phyloP scores from a whole-genome alignment of 345 rosid species.

The Bretschneidera sinensis region DNA sequence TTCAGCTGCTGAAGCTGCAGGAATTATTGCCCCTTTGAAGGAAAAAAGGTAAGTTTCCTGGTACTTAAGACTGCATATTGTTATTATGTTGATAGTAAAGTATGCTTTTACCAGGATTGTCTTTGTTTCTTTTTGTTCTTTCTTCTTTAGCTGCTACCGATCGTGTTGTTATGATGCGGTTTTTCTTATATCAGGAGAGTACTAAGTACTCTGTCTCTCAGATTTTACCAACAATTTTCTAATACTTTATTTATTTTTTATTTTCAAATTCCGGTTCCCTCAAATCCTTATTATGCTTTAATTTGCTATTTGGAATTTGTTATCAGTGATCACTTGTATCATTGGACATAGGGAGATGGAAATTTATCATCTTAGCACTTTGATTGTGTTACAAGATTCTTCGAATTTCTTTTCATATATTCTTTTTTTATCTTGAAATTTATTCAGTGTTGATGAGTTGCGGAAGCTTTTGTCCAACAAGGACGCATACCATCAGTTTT shows the following conservation, averaged over 20 bases:
- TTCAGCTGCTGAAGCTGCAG: slow-evolving; percentile 75
- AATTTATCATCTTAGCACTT: too few relatives aligned
- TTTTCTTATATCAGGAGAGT: not conserved
- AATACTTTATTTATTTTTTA: not conserved
- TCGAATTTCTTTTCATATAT: not conserved
- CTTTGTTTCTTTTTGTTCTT: not conserved
- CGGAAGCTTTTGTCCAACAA: slow-evolving; percentile 78
- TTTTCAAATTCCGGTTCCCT: not conserved
- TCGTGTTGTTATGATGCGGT: not conserved
- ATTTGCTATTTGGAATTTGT: too few relatives aligned
- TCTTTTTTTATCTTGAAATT: slow-evolving; percentile 1
- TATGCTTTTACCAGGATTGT: too few relatives aligned
- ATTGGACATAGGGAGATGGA: too few relatives aligned
- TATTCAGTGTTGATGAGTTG: slow-evolving; percentile 69
- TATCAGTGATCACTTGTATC: too few relatives aligned
- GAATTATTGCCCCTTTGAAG: slow-evolving; percentile 53
- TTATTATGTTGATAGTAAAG: slow-evolving; percentile 1
- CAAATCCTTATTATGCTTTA: too few relatives aligned
- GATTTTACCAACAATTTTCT: not conserved
- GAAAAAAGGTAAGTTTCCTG: slow-evolving; percentile 55
- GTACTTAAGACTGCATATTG: not conserved
- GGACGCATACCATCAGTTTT: slow-evolving; percentile 76
- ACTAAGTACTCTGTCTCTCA: too few relatives aligned
- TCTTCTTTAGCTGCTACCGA: not conserved
- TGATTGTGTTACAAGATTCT: too few relatives aligned